Base-by-base conservation (phyloP, 192 early-diverging fungal genomes). In the Coemansia erecta region DNA sequence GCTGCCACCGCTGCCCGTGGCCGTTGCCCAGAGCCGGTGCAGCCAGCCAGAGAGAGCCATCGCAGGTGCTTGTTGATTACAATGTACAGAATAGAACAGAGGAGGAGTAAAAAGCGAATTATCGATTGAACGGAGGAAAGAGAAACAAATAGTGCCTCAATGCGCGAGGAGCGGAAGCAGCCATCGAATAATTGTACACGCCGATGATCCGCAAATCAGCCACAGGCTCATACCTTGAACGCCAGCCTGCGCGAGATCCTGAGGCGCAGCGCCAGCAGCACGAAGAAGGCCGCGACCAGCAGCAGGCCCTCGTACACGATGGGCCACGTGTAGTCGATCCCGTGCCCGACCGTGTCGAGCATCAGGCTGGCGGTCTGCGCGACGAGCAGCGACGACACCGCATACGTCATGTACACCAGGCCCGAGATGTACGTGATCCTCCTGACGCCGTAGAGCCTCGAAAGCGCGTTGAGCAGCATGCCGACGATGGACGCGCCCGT, bases 341-440 rank as follows among this genome's bases (percentile, higher is more conserved):
- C 72, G 21, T 70, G 63, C 7, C 77, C 77, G 0, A 80, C 71
- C 0, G 71, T 70, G 37, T 80, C 77, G 18, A 81, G 71, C 70
- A 81, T 67, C 49, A 73, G 33, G 47, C 72, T 71, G n/a, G 78
- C 50, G 10, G 68, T 61, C 49, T 75, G 78, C 26, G 66, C 64
- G 17, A 71, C 73, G 0, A 60, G 60, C 6, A 81, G 66, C 15
- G 68, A 71, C 11, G 68, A 66, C 15, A 75, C 26, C 9, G 73
- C 70, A 41, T 70, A 70, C 8, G 69, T 64, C 72, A 72, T 71
- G 52, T 75, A 75, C n/a, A 81, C 61, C 49, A 81, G 28, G 4
- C 78, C 78, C 26, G 73, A 70, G 15, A 75, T 75, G 15, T 70
- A 75, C n/a, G 72, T 70, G 17, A 75, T 71, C 11, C 68, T 46